Evolutionary conservation across 768 basidiomycete genomes (phyloP), one percentile per base, ranked within the genome.

Genomic region (Suillus subluteus): DNA sequence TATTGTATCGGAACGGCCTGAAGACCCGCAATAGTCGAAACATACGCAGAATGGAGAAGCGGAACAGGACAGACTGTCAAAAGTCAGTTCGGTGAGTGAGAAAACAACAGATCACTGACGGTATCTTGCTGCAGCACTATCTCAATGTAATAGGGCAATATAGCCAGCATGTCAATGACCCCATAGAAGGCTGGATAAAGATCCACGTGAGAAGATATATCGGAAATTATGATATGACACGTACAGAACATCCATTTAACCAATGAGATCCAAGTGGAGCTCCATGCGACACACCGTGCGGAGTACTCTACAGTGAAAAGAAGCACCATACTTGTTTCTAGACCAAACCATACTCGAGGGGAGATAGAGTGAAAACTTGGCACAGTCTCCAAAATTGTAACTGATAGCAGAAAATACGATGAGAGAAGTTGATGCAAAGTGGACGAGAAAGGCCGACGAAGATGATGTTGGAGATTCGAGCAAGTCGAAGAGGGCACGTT

Each of bases 11-110:
- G 84, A 97, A 97, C 0, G 95, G 94, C 58, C 92, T 82, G 79
- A 97, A 98, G 8, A 96, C 94, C 26, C 95, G 88, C 32, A 96
- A 77, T 3, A 97, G 84, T 40, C 95, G 89, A 77, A 96, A 96
- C 79, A 94, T 95, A 46, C 95, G 84, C 43, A 98, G 80, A 65
- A 97, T 96, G 0, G 94, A 95, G 75, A 96, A 98, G 21, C 95
- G 85, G 78, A 96, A 97, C 63, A 95, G 82, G 41, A 91, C 90
- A 5, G 92, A 90, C 92, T 94, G 73, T 6, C 40, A 62, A 50
- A 40, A 46, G 35, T 16, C 58, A 9, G 44, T 37, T 55, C 50
- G 30, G 2, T 55, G 46, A 55, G 40, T 5, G 41, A 18, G 35
- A n/a, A 64, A 55, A 40, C 11, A 35, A 67, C 48, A 54, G 35